Evolutionary conservation across 768 basidiomycete species (phyloP).

Genomic region (Cubamyces sp.): DNA sequence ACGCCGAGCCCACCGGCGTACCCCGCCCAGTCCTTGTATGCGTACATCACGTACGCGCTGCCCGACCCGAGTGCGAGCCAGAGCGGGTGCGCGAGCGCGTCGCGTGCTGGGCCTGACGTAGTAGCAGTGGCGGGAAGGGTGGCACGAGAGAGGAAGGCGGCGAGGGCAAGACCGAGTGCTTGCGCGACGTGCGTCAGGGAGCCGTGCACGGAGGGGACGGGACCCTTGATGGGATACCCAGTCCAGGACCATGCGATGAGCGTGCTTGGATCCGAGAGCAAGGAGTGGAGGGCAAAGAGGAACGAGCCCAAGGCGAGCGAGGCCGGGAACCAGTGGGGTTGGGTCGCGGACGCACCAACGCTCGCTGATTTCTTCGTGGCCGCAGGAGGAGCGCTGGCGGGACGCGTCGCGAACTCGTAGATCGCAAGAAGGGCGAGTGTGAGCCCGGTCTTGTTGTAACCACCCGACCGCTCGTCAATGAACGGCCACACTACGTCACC

Average conservation of each 20-base stretch:
- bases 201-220: constrained; percentile 73
- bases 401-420: constrained; percentile 55
- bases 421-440: constrained; percentile 60
- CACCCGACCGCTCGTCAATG: constrained; percentile 63
- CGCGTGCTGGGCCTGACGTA: background rate
- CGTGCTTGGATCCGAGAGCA: constrained; percentile 76
- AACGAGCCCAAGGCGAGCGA: constrained; percentile 68
- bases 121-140: too few relatives aligned
- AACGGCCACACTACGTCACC: constrained; percentile 72
- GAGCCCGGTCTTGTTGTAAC: constrained; percentile 72
- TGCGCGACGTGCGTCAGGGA: constrained; percentile 68
- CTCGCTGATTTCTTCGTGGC: background rate
- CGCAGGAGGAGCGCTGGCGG: constrained; percentile 31
- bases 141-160: constrained; percentile 38
- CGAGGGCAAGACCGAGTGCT: constrained; percentile 55
- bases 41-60: constrained; percentile 59
- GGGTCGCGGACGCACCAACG: background rate
- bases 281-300: constrained; percentile 72
- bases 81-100: constrained; percentile 46
- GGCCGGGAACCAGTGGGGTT: constrained; percentile 39
- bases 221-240: constrained; percentile 77
- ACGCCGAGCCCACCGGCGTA: constrained; percentile 69
- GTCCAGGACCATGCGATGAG: constrained; percentile 90
- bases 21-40: constrained; percentile 66
- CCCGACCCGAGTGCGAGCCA: constrained; percentile 61